phyloP scores from a whole-genome alignment of 73 alveolate genomes.

The Stentor roeselii region DNA sequence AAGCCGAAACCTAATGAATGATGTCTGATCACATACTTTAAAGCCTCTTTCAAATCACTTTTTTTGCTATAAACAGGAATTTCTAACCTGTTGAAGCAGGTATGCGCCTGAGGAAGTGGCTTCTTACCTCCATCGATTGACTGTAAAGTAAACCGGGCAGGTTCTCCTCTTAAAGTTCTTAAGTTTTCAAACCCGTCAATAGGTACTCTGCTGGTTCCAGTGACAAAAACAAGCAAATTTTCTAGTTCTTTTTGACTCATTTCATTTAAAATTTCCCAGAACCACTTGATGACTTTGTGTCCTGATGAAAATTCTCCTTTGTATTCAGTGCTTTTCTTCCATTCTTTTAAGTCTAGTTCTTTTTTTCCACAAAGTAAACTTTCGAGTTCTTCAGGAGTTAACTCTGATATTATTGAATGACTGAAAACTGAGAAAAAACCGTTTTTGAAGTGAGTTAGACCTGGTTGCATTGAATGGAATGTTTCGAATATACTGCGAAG shows the following conservation, averaged over 20 bases:
- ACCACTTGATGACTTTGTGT: slow-evolving; percentile 51
- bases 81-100: slow-evolving; percentile 83
- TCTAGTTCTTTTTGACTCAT: slow-evolving; percentile 62
- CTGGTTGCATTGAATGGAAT: slow-evolving; percentile 16
- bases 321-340: slow-evolving; percentile 71
- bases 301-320: slow-evolving; percentile 53
- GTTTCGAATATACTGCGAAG: not conserved
- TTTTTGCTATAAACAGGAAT: slow-evolving; percentile 66
- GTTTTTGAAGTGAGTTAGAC: slow-evolving; percentile 53
- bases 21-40: slow-evolving; percentile 38
- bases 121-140: slow-evolving; percentile 50
- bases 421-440: slow-evolving; percentile 73
- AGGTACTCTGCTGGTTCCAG: slow-evolving; percentile 85
- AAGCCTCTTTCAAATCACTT: slow-evolving; percentile 31
- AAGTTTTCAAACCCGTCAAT: slow-evolving; percentile 75
- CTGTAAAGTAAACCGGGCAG: slow-evolving; percentile 59
- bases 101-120: slow-evolving; percentile 77
- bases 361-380: slow-evolving; percentile 71
- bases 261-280: slow-evolving; percentile 67
- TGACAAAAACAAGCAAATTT: slow-evolving; percentile 68
- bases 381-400: slow-evolving; percentile 74
- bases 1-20: slow-evolving; percentile 52
- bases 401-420: slow-evolving; percentile 45
- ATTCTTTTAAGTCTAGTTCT: slow-evolving; percentile 70
- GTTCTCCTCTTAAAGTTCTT: slow-evolving; percentile 76